A percentile compares a stretch with the other conserved stretches of the same genome.
Conservation (phyloP, 73 alveolate genomes). For the Tetrahymena borealis region DNA sequence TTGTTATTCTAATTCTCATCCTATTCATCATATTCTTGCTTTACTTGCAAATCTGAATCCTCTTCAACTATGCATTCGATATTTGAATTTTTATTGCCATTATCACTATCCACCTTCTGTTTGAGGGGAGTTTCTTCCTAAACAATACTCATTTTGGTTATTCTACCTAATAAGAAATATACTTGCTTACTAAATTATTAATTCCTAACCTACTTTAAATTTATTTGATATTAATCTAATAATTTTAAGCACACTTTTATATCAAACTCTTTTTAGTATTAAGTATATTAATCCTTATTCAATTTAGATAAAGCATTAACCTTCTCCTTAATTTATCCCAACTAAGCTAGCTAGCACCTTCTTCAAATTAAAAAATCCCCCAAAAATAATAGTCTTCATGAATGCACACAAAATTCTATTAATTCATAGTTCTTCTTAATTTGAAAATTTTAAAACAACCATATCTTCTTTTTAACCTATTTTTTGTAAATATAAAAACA, state of each 20-base stretch:
- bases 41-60: neutral
- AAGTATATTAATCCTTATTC: neutral
- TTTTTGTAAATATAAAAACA: neutral
- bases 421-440: too few species aligned
- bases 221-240: neutral
- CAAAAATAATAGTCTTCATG: too few species aligned
- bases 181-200: neutral
- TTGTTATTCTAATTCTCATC: neutral
- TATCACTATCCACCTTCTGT: neutral
- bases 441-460: neutral
- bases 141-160: neutral
- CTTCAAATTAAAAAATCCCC: neutral
- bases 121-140: neutral
- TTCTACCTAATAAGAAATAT: neutral
- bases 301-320: neutral
- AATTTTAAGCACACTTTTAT: neutral
- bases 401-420: too few species aligned
- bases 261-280: neutral
- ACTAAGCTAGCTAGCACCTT: too few species aligned
- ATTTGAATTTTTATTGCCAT: neutral
- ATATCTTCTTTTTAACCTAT: neutral
- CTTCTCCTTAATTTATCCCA: neutral
- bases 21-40: neutral
- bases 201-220: neutral
- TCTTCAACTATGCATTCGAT: neutral